Evolutionary conservation across 352 stramenopile genomes (phyloP).

Genomic region (Phytophthora pisi): DNA sequence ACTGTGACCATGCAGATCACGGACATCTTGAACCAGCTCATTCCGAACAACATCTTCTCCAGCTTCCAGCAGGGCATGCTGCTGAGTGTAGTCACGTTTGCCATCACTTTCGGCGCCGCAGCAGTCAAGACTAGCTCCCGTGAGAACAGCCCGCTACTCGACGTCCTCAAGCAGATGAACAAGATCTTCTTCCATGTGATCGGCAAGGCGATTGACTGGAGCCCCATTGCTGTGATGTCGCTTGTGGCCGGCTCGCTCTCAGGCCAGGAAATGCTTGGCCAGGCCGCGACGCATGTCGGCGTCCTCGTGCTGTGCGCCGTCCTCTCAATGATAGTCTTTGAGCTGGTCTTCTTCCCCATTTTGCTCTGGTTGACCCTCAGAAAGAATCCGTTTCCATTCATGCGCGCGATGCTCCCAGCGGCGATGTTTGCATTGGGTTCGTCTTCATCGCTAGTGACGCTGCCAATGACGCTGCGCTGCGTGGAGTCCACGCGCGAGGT

Average conservation of each 20-base stretch:
- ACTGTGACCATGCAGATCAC: conserved; percentile 60
- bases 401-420: conserved; percentile 65
- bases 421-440: conserved; percentile 72
- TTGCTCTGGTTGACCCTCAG: conserved; percentile 51
- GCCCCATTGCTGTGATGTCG: conserved; percentile 67
- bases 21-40: conserved; percentile 57
- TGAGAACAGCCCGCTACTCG: conserved; percentile 62
- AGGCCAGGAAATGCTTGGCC: conserved; percentile 45
- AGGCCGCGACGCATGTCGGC: conserved; percentile 56
- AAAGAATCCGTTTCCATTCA: conserved; percentile 65
- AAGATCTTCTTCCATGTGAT: conserved; percentile 77
- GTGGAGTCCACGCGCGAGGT: conserved; percentile 67
- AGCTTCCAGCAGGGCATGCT: conserved; percentile 59
- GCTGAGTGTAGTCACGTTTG: conserved; percentile 69
- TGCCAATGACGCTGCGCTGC: conserved; percentile 72
- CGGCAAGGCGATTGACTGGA: conserved; percentile 67
- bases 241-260: conserved; percentile 71
- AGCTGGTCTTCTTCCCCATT: conserved; percentile 62
- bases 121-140: conserved; percentile 51
- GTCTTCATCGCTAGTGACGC: conserved; percentile 67
- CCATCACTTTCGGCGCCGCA: conserved; percentile 64
- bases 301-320: conserved; percentile 64
- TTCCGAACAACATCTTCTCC: conserved; percentile 63
- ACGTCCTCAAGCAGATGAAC: conserved; percentile 72
- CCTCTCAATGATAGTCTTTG: conserved; percentile 49